Evolutionary conservation across 306 rosid genomes (phyloP).

Genomic region (Pterocarpus macrocarpus): DNA sequence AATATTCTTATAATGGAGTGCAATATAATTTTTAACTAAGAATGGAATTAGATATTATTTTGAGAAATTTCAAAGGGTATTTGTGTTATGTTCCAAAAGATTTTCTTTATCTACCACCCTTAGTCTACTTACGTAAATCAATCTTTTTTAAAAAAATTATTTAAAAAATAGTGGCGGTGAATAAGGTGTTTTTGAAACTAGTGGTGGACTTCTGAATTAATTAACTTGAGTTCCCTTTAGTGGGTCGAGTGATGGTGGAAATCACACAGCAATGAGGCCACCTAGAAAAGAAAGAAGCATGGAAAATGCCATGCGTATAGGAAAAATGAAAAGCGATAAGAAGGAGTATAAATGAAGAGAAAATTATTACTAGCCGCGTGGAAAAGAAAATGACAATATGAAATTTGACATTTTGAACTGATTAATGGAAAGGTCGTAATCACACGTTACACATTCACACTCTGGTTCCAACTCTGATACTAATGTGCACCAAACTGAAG

Average conservation of each 20-base stretch:
- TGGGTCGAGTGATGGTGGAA: background rate
- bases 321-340: background rate
- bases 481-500: background rate
- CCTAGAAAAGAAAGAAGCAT: background rate
- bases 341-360: background rate
- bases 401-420: background rate
- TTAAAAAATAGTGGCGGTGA: no score
- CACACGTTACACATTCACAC: background rate
- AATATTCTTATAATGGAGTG: no score
- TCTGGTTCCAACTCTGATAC: background rate
- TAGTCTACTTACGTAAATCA: no score
- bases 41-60: no score
- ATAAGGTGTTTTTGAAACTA: background rate
- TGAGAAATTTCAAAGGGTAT: no score
- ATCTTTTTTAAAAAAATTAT: no score
- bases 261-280: background rate
- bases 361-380: background rate
- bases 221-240: background rate
- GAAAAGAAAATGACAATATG: conserved; percentile 22
- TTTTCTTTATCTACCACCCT: no score
- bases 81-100: no score
- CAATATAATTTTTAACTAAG: no score
- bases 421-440: background rate
- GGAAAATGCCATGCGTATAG: background rate
- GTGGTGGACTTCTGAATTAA: background rate